Conservation (phyloP, 768 basidiomycete genomes). For the Guyanaporus albipodus region DNA sequence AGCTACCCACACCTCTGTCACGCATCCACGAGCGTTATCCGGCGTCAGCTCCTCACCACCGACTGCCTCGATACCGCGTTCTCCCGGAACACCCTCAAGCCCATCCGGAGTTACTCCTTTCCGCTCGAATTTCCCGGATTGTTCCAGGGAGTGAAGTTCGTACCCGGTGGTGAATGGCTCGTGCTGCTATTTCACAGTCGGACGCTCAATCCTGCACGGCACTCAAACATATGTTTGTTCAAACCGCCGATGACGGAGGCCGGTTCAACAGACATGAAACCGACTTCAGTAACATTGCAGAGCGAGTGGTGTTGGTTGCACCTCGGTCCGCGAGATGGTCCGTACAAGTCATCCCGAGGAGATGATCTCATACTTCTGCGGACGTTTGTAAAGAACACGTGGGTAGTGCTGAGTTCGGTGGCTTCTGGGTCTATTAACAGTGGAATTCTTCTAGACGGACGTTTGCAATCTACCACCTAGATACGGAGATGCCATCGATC, state of each 20-base stretch:
- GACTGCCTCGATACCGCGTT: constrained; percentile 23
- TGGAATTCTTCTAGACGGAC: constrained; percentile 9
- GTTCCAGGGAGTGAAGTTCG: constrained; percentile 30
- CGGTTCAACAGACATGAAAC: neutral
- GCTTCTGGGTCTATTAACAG: neutral
- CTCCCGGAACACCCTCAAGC: constrained; percentile 8
- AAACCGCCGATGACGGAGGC: constrained; percentile 14
- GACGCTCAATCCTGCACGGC: constrained; percentile 25
- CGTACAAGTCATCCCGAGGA: constrained; percentile 31
- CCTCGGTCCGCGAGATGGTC: constrained; percentile 21
- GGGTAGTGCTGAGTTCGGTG: neutral
- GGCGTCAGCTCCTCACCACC: constrained; percentile 22
- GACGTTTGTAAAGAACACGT: constrained; percentile 27
- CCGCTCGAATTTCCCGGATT: constrained; percentile 29
- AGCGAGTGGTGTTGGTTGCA: constrained; percentile 29
- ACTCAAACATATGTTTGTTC: constrained; percentile 29
- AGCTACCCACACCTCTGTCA: constrained; percentile 25
- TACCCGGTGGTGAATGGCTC: constrained; percentile 28
- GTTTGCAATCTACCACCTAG: constrained; percentile 26
- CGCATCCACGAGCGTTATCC: constrained; percentile 19
- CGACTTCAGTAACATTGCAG: constrained; percentile 25
- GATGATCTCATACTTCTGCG: constrained; percentile 27
- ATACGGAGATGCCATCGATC: constrained; percentile 26
- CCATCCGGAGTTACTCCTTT: constrained; percentile 24
- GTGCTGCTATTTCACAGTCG: constrained; percentile 32